phyloP scores from a whole-genome alignment of 495 filamentous ascomycete genomes.

The Xylaria acuta region DNA sequence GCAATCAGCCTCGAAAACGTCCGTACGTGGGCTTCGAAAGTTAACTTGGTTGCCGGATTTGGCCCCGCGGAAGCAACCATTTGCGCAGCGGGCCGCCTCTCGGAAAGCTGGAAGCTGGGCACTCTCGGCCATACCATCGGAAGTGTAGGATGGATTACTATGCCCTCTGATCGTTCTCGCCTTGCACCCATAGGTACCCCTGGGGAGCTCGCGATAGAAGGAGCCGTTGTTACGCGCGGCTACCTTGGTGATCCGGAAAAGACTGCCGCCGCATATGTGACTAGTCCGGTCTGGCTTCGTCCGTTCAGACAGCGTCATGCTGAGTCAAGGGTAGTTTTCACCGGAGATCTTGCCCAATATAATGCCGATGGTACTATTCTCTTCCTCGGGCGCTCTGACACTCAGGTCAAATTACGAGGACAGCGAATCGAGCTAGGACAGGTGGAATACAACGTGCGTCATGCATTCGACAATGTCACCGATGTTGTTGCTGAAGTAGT shows the following conservation, averaged over 20 bases:
- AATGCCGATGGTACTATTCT: conserved; percentile 19
- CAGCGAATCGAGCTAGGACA: conserved; percentile 38
- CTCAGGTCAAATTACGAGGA: conserved; percentile 37
- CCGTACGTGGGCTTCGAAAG: conserved; percentile 10
- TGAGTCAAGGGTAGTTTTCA: conserved; percentile 49
- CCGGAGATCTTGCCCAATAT: conserved; percentile 51
- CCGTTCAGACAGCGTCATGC: not conserved
- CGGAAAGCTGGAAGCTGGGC: conserved; percentile 46
- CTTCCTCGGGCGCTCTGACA: conserved; percentile 31
- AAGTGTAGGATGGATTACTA: conserved; percentile 57
- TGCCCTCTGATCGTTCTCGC: conserved; percentile 52
- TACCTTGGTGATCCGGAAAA: conserved; percentile 44
- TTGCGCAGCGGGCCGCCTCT: not conserved
- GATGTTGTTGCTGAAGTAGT: conserved; percentile 21
- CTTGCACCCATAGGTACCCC: conserved; percentile 51
- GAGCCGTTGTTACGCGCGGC: conserved; percentile 40
- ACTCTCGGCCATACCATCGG: conserved; percentile 35
- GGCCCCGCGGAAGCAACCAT: conserved; percentile 14
- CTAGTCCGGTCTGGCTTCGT: conserved; percentile 47
- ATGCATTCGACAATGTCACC: conserved; percentile 1
- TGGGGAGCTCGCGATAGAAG: conserved; percentile 47
- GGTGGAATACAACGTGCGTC: conserved; percentile 28
- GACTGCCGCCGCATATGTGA: conserved; percentile 41
- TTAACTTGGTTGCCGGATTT: conserved; percentile 10
- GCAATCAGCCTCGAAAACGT: conserved; percentile 9